Evolutionary conservation across 2,329 filamentous ascomycete species (phyloP).

Genomic region (Knufia fluminis): DNA sequence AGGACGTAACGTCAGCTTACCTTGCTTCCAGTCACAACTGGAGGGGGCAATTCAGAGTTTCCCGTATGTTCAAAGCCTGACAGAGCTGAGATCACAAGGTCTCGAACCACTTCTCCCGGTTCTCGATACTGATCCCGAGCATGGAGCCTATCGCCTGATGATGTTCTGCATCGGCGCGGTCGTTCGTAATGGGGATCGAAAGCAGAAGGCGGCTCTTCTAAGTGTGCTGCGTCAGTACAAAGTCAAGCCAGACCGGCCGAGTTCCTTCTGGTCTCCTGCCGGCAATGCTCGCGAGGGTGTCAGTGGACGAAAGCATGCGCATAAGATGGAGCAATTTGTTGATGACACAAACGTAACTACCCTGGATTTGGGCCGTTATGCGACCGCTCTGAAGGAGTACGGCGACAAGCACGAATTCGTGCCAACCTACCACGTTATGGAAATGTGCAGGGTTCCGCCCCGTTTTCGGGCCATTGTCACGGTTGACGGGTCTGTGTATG

Average conservation of each 20-base stretch:
- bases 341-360: not conserved
- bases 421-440: not conserved
- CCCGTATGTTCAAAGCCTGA: not conserved
- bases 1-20: not conserved
- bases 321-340: conserved; percentile 1
- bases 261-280: not conserved
- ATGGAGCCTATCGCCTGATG: not conserved
- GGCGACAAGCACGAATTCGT: not conserved
- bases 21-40: not conserved
- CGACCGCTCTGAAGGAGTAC: not conserved
- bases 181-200: not conserved
- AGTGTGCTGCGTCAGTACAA: not conserved
- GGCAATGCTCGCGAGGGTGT: not conserved
- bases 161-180: not conserved
- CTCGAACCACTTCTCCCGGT: not conserved
- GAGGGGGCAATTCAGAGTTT: not conserved
- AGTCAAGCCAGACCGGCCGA: not conserved
- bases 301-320: not conserved
- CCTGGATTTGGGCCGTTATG: not conserved
- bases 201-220: not conserved
- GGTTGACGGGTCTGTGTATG: not conserved
- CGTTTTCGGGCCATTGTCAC: not conserved
- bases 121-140: not conserved
- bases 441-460: not conserved
- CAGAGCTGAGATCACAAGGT: not conserved